phyloP scores from a whole-genome alignment of 2,329 filamentous ascomycete genomes.

The Arthrobotrys megalospora region DNA sequence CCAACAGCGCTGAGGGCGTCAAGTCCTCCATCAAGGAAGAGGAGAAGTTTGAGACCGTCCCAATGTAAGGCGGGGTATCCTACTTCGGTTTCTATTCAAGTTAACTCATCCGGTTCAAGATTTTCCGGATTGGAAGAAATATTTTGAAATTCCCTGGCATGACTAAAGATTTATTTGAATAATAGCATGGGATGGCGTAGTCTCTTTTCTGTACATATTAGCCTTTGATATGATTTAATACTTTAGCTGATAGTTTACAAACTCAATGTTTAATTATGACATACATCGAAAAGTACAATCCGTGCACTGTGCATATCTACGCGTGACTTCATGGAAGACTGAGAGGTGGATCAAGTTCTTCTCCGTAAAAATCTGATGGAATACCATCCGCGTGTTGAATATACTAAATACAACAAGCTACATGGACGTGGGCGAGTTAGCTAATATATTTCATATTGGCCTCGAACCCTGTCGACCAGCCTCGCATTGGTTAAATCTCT shows the following conservation, averaged over 20 bases:
- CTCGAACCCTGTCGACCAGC: neutral
- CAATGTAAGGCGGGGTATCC: slow-evolving; percentile 18
- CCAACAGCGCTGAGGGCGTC: slow-evolving; percentile 48
- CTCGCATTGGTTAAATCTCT: slow-evolving; percentile 21
- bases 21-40: slow-evolving; percentile 29
- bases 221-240: slow-evolving; percentile 44
- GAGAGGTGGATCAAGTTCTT: neutral
- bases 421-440: too few relatives aligned
- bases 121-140: slow-evolving; percentile 7
- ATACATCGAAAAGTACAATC: neutral
- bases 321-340: too few relatives aligned
- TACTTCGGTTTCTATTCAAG: neutral
- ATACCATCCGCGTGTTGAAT: neutral
- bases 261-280: slow-evolving; percentile 29
- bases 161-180: slow-evolving; percentile 9
- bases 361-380: neutral
- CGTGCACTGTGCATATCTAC: too few relatives aligned
- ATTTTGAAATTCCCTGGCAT: slow-evolving; percentile 5
- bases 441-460: neutral
- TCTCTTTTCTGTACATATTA: slow-evolving; percentile 42
- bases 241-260: slow-evolving; percentile 18
- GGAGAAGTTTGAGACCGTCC: slow-evolving; percentile 52
- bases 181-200: slow-evolving; percentile 42
- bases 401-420: neutral
- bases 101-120: neutral